Evolutionary conservation across 208 protist species (phyloP), one percentile per base, ranked within the genome.

Genomic region (Acanthamoeba sp.): DNA sequence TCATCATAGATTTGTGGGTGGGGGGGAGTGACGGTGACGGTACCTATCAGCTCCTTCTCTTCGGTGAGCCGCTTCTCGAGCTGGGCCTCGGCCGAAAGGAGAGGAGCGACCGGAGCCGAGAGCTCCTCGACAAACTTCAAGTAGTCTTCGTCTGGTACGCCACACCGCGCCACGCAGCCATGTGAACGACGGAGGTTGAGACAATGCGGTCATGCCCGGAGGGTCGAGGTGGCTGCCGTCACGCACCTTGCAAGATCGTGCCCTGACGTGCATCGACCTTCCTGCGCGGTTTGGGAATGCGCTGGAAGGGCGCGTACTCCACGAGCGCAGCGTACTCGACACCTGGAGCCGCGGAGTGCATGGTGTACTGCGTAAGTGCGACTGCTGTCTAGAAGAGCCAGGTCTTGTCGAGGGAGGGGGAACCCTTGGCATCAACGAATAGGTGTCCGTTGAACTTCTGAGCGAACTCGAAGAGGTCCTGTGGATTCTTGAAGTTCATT

Each of bases 101-200:
- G 64, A 4, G 62, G 32, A 7, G 40, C 36, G 10, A 59, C 82
- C 34, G 82, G 82, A 34, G 38, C 57, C 50, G 82, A 90, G 32
- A 69, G 42, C 32, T n/a, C 10, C 40, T 93, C 88, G 10, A 93
- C 64, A 34, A 93, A 93, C 88, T 71, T 78, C 9, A 78, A 59
- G 40, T 93, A 93, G 45, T 93, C 88, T 20, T 71, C 62, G 40
- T 93, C 88, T 93, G 64, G n/a, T n/a, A n/a, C n/a, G n/a, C n/a
- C n/a, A n/a, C n/a, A n/a, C n/a, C n/a, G n/a, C n/a, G n/a, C n/a
- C n/a, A n/a, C n/a, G n/a, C n/a, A n/a, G n/a, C n/a, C n/a, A n/a
- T n/a, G n/a, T n/a, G n/a, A n/a, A n/a, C n/a, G n/a, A n/a, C n/a
- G n/a, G n/a, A n/a, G n/a, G n/a, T n/a, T n/a, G n/a, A n/a, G n/a